Conservation (phyloP, 208 protist genomes). For the Leishmania tropica region DNA sequence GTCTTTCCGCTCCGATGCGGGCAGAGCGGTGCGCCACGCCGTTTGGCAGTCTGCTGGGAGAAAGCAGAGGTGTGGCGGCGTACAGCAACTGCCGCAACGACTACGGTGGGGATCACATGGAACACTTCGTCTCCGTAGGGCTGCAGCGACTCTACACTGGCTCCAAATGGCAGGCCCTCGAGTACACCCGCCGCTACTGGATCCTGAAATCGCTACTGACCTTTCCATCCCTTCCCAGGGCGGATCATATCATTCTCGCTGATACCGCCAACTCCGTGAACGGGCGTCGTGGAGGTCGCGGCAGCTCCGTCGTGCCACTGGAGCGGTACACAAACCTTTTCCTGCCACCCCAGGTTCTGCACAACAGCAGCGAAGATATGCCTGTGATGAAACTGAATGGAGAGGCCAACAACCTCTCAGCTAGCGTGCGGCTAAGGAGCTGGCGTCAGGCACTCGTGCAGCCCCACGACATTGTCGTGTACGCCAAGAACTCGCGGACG, state of each 20-base stretch:
- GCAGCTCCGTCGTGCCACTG: constrained; percentile 22
- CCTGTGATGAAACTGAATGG: constrained; percentile 13
- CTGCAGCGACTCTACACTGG: constrained; percentile 58
- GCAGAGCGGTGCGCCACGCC: constrained; percentile 41
- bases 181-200: constrained; percentile 78
- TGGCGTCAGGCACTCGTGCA: constrained; percentile 20
- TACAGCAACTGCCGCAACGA: constrained; percentile 77
- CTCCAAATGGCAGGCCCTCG: constrained; percentile 62
- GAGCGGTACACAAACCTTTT: constrained; percentile 41
- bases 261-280: constrained; percentile 25
- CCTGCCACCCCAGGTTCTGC: not conserved
- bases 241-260: constrained; percentile 29
- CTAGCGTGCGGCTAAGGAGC: constrained; percentile 25
- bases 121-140: constrained; percentile 63
- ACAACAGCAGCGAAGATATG: not conserved
- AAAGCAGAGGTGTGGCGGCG: constrained; percentile 49
- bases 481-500: constrained; percentile 31
- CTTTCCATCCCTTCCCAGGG: constrained; percentile 28
- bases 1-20: constrained; percentile 28
- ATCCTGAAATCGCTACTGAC: constrained; percentile 42
- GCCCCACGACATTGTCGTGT: constrained; percentile 48
- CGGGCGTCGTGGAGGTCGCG: constrained; percentile 17
- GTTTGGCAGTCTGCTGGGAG: constrained; percentile 62
- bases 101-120: constrained; percentile 44
- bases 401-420: constrained; percentile 36